phyloP scores from a whole-genome alignment of 2,329 filamentous ascomycete genomes.

The Beauveria varroae region DNA sequence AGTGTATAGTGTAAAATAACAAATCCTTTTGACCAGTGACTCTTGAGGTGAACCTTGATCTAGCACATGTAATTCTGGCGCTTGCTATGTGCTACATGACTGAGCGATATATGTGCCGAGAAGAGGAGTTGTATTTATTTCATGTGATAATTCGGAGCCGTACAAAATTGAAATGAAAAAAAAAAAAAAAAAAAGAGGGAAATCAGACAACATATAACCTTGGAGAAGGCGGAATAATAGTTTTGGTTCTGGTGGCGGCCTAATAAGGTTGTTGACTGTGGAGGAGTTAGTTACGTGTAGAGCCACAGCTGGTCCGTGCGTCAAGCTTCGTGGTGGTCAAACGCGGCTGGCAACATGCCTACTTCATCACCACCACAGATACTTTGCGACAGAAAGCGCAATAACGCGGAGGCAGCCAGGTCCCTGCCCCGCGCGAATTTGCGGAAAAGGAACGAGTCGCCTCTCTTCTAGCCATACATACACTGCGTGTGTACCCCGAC shows the following conservation, averaged over 20 bases:
- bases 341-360: conserved; percentile 6
- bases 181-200: too few relatives aligned
- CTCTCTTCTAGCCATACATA: neutral
- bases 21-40: neutral
- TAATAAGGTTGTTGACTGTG: neutral
- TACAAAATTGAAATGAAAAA: too few relatives aligned
- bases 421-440: neutral
- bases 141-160: too few relatives aligned
- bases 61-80: neutral
- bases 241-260: neutral
- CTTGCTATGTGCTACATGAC: neutral
- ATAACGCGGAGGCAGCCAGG: neutral
- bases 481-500: neutral
- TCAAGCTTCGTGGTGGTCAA: neutral
- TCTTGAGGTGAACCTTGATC: neutral
- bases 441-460: neutral
- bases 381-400: conserved; percentile 2
- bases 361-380: conserved; percentile 1
- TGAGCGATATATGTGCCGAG: too few relatives aligned
- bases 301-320: conserved; percentile 10
- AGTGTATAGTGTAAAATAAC: neutral
- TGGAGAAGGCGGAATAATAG: too few relatives aligned
- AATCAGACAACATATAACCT: too few relatives aligned
- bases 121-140: too few relatives aligned
- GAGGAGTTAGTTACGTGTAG: neutral